Conservation (phyloP, 1,284 basidiomycete species). For the Trametes pubescens region DNA sequence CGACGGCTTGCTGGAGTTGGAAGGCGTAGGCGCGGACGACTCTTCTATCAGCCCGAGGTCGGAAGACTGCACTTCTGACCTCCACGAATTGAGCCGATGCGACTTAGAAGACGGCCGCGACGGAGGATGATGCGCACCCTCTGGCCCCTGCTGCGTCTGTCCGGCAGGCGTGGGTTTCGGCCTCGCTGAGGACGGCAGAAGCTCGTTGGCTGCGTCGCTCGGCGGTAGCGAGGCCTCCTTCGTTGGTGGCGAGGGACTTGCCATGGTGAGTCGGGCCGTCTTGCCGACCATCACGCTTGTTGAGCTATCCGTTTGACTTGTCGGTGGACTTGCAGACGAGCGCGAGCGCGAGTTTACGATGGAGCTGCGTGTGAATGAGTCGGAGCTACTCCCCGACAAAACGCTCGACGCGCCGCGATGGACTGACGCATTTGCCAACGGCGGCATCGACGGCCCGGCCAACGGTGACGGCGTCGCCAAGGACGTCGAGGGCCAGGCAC, state of each 20-base stretch:
- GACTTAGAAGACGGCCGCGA: slow-evolving; percentile 26
- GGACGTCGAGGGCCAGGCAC: slow-evolving; percentile 24
- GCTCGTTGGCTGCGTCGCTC: slow-evolving; percentile 8
- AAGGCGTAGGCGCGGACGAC: not conserved
- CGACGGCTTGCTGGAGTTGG: slow-evolving; percentile 3
- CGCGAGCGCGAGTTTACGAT: slow-evolving; percentile 6
- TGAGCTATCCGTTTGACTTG: slow-evolving; percentile 33
- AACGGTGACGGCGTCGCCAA: not conserved
- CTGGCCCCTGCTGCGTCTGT: not conserved
- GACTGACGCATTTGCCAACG: not conserved
- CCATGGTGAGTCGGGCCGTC: slow-evolving; percentile 29
- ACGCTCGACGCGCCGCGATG: slow-evolving; percentile 17
- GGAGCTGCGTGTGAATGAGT: slow-evolving; percentile 22
- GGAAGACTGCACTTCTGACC: slow-evolving; percentile 38
- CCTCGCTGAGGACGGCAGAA: slow-evolving; percentile 14
- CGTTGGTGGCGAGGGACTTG: slow-evolving; percentile 27
- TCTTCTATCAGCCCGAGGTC: slow-evolving; percentile 7
- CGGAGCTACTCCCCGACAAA: slow-evolving; percentile 31
- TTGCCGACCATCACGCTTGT: slow-evolving; percentile 33
- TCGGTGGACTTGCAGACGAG: slow-evolving; percentile 31
- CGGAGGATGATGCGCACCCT: slow-evolving; percentile 16
- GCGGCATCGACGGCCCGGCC: not conserved
- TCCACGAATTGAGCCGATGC: slow-evolving; percentile 40
- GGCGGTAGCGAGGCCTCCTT: slow-evolving; percentile 16
- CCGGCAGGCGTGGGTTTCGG: slow-evolving; percentile 7